These are phyloP conservation scores for Amanita pseudoporphyria DNA, from an alignment of 768 basidiomycete species.

Conservation along the genomic window DNA sequence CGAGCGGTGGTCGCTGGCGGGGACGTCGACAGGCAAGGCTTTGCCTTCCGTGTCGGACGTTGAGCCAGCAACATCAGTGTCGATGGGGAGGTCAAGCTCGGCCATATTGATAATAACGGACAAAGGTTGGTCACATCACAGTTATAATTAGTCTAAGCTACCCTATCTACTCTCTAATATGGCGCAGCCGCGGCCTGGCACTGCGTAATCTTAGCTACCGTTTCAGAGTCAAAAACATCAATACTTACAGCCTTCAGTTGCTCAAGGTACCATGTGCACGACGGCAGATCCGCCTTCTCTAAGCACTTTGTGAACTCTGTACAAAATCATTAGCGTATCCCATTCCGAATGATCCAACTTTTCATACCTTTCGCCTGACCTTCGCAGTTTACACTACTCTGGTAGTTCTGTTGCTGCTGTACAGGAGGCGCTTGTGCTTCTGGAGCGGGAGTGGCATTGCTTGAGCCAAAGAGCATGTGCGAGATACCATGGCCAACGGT, in stretches of 20 bases:
- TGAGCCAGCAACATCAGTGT: neutral
- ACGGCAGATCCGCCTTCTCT: conserved; percentile 68
- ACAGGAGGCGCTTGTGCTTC: conserved; percentile 42
- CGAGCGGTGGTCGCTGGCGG: neutral
- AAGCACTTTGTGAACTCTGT: conserved; percentile 83
- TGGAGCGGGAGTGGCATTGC: conserved; percentile 25
- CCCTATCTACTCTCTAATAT: neutral
- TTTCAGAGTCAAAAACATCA: neutral
- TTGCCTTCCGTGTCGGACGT: neutral
- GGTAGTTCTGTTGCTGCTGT: conserved; percentile 31
- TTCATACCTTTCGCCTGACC: conserved; percentile 68
- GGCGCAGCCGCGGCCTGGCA: conserved; percentile 65
- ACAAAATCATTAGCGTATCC: conserved; percentile 1
- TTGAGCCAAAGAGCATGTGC: conserved; percentile 75
- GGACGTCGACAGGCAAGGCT: neutral
- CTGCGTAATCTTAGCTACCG: conserved; percentile 23
- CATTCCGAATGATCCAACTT: neutral
- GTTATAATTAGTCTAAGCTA: neutral
- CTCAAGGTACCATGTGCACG: conserved; percentile 83
- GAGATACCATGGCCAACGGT: conserved; percentile 88
- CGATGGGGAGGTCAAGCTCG: neutral
- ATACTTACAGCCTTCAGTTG: conserved; percentile 75
- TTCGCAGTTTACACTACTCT: conserved; percentile 49
- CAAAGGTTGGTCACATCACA: neutral
- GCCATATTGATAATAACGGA: neutral